Base-by-base conservation (phyloP, 73 alveolate species). In the Stentor roeselii region DNA sequence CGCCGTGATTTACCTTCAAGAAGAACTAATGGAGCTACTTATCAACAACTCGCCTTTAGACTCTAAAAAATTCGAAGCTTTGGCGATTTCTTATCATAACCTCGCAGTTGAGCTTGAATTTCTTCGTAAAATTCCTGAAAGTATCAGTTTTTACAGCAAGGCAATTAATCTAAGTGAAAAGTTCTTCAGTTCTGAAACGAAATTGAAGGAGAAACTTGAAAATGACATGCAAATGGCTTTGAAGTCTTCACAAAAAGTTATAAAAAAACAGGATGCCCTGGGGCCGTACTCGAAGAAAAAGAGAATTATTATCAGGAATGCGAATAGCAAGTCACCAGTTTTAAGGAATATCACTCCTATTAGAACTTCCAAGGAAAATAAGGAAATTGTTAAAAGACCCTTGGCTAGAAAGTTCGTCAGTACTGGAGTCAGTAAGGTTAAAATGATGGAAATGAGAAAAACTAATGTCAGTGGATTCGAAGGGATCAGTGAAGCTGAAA, bases 31-130 rank as follows among this genome's bases (percentile, higher is more conserved):
- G 38, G 31, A 21, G 27, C 6, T 11, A 50, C 30, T 50, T 21
- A 6, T 21, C 21, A 50, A 50, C 21, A 50, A 11, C 6, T 21
- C 6, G 30, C 60, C 38, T 40, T 36, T 3, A 3, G 92, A 76
- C 80, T 84, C 61, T 59, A 78, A 88, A 36, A 37, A 93, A 50
- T 50, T 6, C 30, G 67, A 50, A 50, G 67, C 67, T n/a, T 82
- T 94, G 34, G 95, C 97, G 0, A 93, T 94, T 0, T 92, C 97
- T 31, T 94, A 91, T 78, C 98, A 94, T 75, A 94, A 94, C 75
- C 41, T 94, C 40, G 98, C 94, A 15, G 97, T 94, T 4, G 98
- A 94, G 75, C 78, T 90, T 41, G 98, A 94, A 78, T 94, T 50
- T 21, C 21, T 50, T 11, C 67, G 21, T 6, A 50, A 50, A 50